Base-by-base conservation (phyloP, 306 rosid genomes). In the Phaseolus lunatus region DNA sequence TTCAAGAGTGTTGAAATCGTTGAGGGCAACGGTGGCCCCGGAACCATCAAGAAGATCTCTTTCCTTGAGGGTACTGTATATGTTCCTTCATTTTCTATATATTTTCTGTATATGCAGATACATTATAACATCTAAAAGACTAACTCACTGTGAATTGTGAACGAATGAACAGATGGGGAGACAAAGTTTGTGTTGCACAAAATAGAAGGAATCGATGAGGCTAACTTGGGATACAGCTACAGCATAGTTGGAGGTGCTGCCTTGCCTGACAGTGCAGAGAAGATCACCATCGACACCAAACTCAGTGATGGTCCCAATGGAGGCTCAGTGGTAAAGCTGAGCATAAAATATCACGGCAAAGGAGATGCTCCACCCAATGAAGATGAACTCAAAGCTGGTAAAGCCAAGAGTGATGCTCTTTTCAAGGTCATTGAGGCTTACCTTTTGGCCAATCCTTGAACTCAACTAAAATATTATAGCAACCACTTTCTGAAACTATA, bases 381-480 rank as follows among this genome's bases (percentile, higher is more conserved):
- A 29, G 39, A 58, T 0, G 39, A 58, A 0, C 39, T 77, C 54
- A 67, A 81, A 31, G 43, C 2, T 18, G 88, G 83, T 0, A 84
- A 84, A 22, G 85, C 78, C 13, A 84, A 54, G 72, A 83, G 83
- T 1, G 78, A 78, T 43, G 70, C 67, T 10, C 80, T 85, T 23
- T 85, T 85, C 72, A 85, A 78, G 68, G 85, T 81, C 72, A 35
- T 85, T 14, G 88, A 81, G 33, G 81, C 54, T 16, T 85, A 81
- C 7, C 72, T 85, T 75, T 62, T 81, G 81, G 85, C 83, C 11
- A 57, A 81, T 70, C 81, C 88, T 6, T 39, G 44, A 39, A 33
- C 5, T 6, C 37, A 6, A 5, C 9, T 1, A 33, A 33, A n/a
- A n/a, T n/a, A 6, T 33, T 33, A 33, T 33, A 6, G 8, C 37